Conservation (phyloP, 371 early-diverging fungal genomes). For the Coemansia sp. region DNA sequence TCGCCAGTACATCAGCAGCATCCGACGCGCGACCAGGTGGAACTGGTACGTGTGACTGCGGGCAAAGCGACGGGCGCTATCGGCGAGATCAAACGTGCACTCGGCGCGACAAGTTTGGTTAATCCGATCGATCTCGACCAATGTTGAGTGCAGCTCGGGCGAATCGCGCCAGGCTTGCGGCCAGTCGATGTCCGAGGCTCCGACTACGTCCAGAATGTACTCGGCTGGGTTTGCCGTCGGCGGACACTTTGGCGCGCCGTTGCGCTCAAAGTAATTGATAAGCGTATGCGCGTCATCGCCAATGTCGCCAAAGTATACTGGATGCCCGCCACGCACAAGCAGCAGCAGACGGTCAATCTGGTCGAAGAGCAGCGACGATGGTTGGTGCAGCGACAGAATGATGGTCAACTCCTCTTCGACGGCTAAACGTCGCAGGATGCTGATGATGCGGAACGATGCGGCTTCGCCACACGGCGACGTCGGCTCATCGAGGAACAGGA, state of each 20-base stretch:
- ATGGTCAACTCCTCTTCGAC: constrained; percentile 59
- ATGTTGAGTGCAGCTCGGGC: constrained; percentile 15
- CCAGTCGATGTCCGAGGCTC: constrained; percentile 59
- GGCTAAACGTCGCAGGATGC: constrained; percentile 64
- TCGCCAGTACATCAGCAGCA: constrained; percentile 61
- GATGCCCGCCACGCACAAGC: constrained; percentile 75
- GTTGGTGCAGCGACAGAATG: constrained; percentile 83
- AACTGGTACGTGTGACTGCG: constrained; percentile 51
- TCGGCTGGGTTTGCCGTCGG: constrained; percentile 70
- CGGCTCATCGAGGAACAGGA: constrained; percentile 86
- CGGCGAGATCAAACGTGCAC: constrained; percentile 20
- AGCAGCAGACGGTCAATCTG: constrained; percentile 78
- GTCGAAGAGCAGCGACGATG: constrained; percentile 77
- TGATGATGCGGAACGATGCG: constrained; percentile 68
- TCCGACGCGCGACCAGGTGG: constrained; percentile 54
- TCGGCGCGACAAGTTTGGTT: constrained; percentile 38
- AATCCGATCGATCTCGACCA: constrained; percentile 36
- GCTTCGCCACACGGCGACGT: constrained; percentile 79
- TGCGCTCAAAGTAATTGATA: constrained; percentile 63
- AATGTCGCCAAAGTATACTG: constrained; percentile 78
- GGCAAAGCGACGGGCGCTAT: constrained; percentile 35
- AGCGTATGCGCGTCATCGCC: constrained; percentile 58
- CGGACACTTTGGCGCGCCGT: constrained; percentile 60
- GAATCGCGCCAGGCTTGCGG: constrained; percentile 57
- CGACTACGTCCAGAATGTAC: constrained; percentile 64